phyloP scores from a whole-genome alignment of 2,329 filamentous ascomycete genomes.

The Arthrobotrys sphaeroides region DNA sequence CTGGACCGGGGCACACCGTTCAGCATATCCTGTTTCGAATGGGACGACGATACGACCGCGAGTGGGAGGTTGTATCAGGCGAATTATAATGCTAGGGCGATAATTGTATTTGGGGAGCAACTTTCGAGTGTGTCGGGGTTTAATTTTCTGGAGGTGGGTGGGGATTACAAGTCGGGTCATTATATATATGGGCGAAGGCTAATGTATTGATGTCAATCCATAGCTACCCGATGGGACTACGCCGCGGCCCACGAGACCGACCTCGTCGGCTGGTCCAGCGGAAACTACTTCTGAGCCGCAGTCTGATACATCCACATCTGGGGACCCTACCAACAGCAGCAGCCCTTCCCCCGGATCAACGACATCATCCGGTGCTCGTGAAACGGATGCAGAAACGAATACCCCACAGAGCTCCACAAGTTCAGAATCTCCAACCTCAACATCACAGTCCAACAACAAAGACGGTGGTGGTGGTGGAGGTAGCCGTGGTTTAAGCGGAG shows the following conservation, averaged over 20 bases:
- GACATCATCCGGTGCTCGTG: background rate
- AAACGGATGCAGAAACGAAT: background rate
- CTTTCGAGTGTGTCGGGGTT: constrained; percentile 14
- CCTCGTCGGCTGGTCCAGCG: background rate
- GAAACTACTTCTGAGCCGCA: constrained; percentile 1
- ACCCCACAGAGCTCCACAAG: background rate
- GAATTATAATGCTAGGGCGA: constrained; percentile 41
- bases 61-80: constrained; percentile 17
- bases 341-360: constrained; percentile 35
- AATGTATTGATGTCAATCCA: background rate
- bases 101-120: constrained; percentile 31
- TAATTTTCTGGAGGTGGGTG: constrained; percentile 24
- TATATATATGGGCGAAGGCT: background rate
- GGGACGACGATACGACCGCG: background rate
- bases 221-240: background rate
- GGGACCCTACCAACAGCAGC: background rate
- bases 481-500: background rate
- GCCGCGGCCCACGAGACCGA: background rate
- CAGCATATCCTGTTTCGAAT: constrained; percentile 44
- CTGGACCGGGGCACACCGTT: constrained; percentile 8
- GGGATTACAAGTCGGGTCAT: too few species aligned
- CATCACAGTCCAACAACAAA: too few species aligned
- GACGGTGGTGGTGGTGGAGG: background rate
- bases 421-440: background rate
- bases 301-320: background rate